A percentile compares a stretch with the other conserved stretches of the same genome.
phyloP scores from a whole-genome alignment of 2,329 filamentous ascomycete species.

The Sporothrix euskadiensis region DNA sequence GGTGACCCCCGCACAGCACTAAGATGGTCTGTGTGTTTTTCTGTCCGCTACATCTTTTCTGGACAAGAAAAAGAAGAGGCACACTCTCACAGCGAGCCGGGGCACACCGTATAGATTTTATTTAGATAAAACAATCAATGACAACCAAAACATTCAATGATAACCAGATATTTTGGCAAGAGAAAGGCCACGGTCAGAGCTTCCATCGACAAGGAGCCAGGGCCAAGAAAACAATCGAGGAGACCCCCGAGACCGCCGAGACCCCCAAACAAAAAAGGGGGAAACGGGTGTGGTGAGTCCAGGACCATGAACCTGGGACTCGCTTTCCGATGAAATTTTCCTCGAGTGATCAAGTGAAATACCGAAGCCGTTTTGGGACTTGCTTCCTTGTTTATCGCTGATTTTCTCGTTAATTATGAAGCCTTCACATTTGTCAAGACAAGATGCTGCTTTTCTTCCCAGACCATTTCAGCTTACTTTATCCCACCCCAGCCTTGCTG shows the following conservation, averaged over 20 bases:
- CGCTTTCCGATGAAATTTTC: background rate
- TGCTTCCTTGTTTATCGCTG: background rate
- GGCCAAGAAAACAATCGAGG: background rate
- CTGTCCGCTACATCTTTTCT: background rate
- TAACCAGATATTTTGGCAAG: background rate
- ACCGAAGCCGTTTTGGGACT: background rate
- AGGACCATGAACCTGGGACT: conserved; percentile 23
- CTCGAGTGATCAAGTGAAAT: background rate
- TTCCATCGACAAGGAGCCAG: background rate
- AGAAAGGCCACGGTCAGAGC: background rate
- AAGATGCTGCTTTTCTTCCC: background rate
- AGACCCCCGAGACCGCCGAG: background rate
- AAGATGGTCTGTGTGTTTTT: background rate
- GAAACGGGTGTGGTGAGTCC: conserved; percentile 15
- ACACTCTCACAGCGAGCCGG: background rate
- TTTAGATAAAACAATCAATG: background rate
- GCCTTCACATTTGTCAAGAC: background rate
- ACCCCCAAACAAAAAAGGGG: conserved; percentile 21
- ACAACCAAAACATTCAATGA: background rate
- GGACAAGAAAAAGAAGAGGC: background rate
- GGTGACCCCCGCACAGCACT: conserved; percentile 12
- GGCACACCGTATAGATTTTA: background rate
- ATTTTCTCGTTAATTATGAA: background rate
- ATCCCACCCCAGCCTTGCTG: background rate
- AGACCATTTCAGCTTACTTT: background rate